Evolutionary conservation across 345 rosid genomes (phyloP), one percentile per base, ranked within the genome.

Genomic region (Excoecaria cochinchinensis): DNA sequence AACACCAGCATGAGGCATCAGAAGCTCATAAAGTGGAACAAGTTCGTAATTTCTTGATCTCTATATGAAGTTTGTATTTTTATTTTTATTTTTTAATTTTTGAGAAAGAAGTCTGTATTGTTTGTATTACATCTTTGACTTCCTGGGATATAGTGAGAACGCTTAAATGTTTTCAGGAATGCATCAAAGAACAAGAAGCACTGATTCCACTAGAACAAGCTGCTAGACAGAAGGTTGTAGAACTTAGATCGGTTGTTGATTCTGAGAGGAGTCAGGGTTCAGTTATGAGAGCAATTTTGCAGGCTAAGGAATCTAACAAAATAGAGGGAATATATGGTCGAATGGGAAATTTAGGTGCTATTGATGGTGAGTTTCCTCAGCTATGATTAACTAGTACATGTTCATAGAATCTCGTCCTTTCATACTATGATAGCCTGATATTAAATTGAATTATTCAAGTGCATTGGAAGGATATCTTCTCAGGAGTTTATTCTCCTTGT

Each of bases 321-420:
- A 93, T 95, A 79, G 91, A 84, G 77, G 99, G 99, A 78, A 93
- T 95, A 74, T 84, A 91, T 81, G 99, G 99, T 61, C 88, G 98
- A 73, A 88, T 95, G 99, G 99, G 99, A 19, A 97, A 95, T 85
- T 87, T 93, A 83, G 99, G 98, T 72, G 99, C 99, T 75, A 93
- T 95, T 85, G 98, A 95, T 76, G 92, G 99, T 93, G 74, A 82
- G 86, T 58, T 83, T 73, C 55, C 78, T 85, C 5, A 39, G 6
- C 21, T 50, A 51, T 48, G 55, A 31, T 67, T 3, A 50, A 13
- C 31, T 3, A 31, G 40, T 2, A 5, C 13, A 8, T 31, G 1
- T 69, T 70, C 67, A 70, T 40, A 3, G 58, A 36, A 57, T 56
- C 25, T 55, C 67, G 56, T 22, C 8, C 15, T 70, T 64, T 58